Percentiles rank a stretch among this genome's conserved stretches.
Evolutionary conservation across 2,329 filamentous ascomycete species (phyloP).

Genomic region (Epicoccum sorghinum): DNA sequence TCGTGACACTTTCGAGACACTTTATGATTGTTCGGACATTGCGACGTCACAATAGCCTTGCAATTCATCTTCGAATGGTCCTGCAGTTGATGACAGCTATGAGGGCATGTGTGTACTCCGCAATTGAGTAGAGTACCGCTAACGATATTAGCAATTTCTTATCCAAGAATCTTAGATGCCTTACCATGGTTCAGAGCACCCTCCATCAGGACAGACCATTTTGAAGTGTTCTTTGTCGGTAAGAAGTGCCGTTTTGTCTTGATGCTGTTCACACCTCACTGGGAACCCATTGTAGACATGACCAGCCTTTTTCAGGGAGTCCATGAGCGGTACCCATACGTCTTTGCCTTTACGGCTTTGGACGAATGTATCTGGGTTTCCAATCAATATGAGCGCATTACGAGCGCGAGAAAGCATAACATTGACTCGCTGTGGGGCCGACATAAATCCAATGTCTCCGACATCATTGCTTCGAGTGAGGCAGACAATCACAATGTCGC

Average conservation of each 20-base stretch:
- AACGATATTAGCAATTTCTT: conserved; percentile 11
- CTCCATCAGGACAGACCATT: conserved; percentile 69
- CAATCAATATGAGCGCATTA: conserved; percentile 70
- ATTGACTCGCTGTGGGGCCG: conserved; percentile 69
- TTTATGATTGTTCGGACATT: conserved; percentile 61
- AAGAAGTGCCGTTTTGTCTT: conserved; percentile 53
- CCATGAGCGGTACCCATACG: conserved; percentile 65
- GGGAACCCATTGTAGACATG: conserved; percentile 52
- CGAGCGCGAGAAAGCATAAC: conserved; percentile 73
- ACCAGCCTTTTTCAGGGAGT: conserved; percentile 58
- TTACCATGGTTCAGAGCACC: conserved; percentile 69
- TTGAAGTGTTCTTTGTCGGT: conserved; percentile 64
- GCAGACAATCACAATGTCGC: conserved; percentile 72
- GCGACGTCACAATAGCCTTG: conserved; percentile 49
- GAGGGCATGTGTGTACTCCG: conserved; percentile 63
- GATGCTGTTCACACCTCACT: conserved; percentile 44
- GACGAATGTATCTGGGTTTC: conserved; percentile 71
- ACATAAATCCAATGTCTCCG: conserved; percentile 74
- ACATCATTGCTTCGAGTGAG: conserved; percentile 69
- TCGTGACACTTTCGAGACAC: conserved; percentile 56
- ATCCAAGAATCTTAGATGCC: conserved; percentile 19
- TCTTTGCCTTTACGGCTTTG: conserved; percentile 62
- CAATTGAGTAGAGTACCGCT: conserved; percentile 62
- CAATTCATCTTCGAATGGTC: conserved; percentile 66
- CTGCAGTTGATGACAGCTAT: conserved; percentile 65